These are phyloP conservation scores for Neonectria faginata DNA, from an alignment of 2,329 filamentous ascomycete species.

Conservation along the genomic window DNA sequence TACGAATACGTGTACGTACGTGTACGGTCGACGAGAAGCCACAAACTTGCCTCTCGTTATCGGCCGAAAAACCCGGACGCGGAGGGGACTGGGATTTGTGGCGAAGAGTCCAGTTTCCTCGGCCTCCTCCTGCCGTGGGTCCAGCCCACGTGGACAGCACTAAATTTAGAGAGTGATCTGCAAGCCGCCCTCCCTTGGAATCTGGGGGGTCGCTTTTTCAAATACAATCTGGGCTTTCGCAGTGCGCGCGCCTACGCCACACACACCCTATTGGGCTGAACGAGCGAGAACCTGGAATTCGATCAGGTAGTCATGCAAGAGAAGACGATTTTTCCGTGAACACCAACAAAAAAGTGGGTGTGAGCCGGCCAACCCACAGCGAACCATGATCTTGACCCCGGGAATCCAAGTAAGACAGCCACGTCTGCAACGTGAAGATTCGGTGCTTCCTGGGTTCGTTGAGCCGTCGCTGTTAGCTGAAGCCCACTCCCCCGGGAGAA, in stretches of 20 bases:
- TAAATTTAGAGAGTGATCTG: constrained; percentile 31
- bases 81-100: constrained; percentile 4
- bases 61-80: constrained; percentile 22
- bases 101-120: constrained; percentile 14
- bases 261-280: neutral
- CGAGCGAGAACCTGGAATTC: neutral
- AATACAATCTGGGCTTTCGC: neutral
- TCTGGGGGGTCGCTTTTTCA: constrained; percentile 5
- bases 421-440: neutral
- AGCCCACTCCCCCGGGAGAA: neutral
- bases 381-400: neutral
- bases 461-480: constrained; percentile 1
- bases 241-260: neutral
- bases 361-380: neutral
- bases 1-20: neutral
- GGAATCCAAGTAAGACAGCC: neutral
- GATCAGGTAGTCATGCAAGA: neutral
- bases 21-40: neutral
- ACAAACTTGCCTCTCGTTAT: constrained; percentile 15
- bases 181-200: constrained; percentile 14
- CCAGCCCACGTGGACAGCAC: constrained; percentile 24
- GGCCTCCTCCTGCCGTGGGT: constrained; percentile 5
- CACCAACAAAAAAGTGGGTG: neutral
- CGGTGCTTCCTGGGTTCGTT: neutral
- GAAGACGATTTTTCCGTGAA: neutral